Percentiles rank a stretch among this genome's conserved stretches.
Evolutionary conservation across 2,329 filamentous ascomycete genomes (phyloP).

Genomic region (Aspergillus tanneri): DNA sequence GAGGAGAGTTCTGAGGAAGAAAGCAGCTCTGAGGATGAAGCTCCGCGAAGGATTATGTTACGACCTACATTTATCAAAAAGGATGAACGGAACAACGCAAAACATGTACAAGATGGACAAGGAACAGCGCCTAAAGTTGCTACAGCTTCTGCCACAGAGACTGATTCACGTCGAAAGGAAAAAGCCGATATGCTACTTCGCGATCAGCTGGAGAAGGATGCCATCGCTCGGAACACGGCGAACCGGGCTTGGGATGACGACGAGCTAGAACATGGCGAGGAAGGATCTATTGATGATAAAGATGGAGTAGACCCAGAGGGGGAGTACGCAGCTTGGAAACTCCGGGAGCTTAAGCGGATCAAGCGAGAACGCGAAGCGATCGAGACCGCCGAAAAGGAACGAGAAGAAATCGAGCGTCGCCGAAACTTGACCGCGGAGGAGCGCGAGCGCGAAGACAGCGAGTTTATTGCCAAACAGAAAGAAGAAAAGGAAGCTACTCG

Average conservation of each 20-base stretch:
- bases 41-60: conserved; percentile 55
- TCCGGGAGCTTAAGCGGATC: conserved; percentile 84
- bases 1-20: conserved; percentile 53
- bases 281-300: conserved; percentile 80
- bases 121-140: conserved; percentile 14
- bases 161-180: conserved; percentile 56
- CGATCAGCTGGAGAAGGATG: conserved; percentile 80
- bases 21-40: conserved; percentile 58
- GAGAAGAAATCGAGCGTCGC: conserved; percentile 84
- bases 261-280: conserved; percentile 63
- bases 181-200: conserved; percentile 78
- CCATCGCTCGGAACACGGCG: conserved; percentile 69
- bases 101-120: conserved; percentile 23
- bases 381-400: conserved; percentile 77
- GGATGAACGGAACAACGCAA: conserved; percentile 52
- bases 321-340: conserved; percentile 88
- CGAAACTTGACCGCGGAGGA: conserved; percentile 85
- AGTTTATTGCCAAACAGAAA: conserved; percentile 72
- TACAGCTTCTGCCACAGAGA: conserved; percentile 44
- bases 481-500: conserved; percentile 71
- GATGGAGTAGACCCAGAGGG: conserved; percentile 84
- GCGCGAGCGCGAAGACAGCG: conserved; percentile 78
- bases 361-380: conserved; percentile 84
- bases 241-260: conserved; percentile 82
- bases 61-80: conserved; percentile 69